A percentile compares a stretch with the other conserved stretches of the same genome.
phyloP scores from a whole-genome alignment of 495 filamentous ascomycete genomes.

The Xeromyces bisporus region DNA sequence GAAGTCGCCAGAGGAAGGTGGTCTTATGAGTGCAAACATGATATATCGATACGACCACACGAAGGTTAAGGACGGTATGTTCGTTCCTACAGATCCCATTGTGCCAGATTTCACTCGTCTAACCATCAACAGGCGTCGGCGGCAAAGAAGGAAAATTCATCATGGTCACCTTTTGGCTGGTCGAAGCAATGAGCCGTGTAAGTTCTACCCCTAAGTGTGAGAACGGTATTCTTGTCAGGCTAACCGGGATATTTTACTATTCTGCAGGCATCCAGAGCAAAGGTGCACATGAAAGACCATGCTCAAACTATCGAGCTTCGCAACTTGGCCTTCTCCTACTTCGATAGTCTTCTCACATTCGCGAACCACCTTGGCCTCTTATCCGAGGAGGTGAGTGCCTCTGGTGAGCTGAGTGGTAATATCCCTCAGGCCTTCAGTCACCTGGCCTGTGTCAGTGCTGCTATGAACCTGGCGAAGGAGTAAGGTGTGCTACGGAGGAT shows the following conservation, averaged over 20 bases:
- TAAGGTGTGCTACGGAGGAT: too few relatives aligned
- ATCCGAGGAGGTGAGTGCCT: constrained; percentile 53
- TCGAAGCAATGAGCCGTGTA: constrained; percentile 54
- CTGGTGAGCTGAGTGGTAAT: constrained; percentile 57
- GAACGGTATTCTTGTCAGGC: not conserved
- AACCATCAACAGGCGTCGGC: constrained; percentile 57
- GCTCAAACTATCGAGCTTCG: too few relatives aligned
- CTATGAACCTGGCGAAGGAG: constrained; percentile 51
- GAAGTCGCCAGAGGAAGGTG: constrained; percentile 47
- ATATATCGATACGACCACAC: constrained; percentile 55
- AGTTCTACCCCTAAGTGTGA: too few relatives aligned
- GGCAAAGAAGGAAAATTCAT: constrained; percentile 56
- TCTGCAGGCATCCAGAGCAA: constrained; percentile 18
- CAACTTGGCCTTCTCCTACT: constrained; percentile 44
- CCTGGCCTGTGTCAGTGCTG: constrained; percentile 51
- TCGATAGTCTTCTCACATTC: constrained; percentile 58
- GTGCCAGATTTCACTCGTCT: not conserved
- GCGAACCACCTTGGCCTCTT: constrained; percentile 61
- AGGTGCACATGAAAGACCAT: too few relatives aligned
- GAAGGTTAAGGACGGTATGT: constrained; percentile 44
- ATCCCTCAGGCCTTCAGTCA: constrained; percentile 63
- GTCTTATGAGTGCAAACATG: constrained; percentile 49
- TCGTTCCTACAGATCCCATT: not conserved
- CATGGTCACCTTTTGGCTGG: constrained; percentile 67
- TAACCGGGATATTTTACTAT: not conserved